Base-by-base conservation (phyloP, 176 grass and related monocot genomes). In the Olyra latifolia region DNA sequence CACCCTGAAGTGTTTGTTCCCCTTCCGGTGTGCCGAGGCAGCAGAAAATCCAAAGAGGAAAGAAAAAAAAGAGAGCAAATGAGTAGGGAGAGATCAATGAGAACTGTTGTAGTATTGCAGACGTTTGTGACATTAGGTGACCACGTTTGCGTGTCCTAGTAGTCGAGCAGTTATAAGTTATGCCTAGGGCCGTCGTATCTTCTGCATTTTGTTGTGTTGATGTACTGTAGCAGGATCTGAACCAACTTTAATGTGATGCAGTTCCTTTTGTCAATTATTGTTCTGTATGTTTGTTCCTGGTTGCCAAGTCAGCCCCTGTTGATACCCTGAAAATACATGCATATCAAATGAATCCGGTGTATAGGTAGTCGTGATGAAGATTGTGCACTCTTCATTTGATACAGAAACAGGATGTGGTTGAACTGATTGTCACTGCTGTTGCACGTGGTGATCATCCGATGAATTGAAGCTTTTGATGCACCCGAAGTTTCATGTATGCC, bases 171-270 rank as follows among this genome's bases (percentile, higher is more conserved):
- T 83, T 66, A 76, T 75, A 72, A 80, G 23, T 35, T 27, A 80
- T 87, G 74, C 50, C 42, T 40, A 41, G 15, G 47, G 60, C 13
- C 8, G 19, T 28, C 5, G 28, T 55, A 13, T 3, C 56, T 8
- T 61, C 0, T 39, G 10, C 4, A 9, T 70, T 41, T 23, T 75
- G 72, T 48, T 35, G 4, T 40, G 39, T 56, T 40, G 73, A 39
- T 89, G 60, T 57, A 35, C 10, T 83, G 68, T 78, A 67, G 59
- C 49, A 72, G 40, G 55, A 62, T 84, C 62, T 84, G 76, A 80
- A 84, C 76, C 54, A 80, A 5, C 3, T 30, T 82, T 71, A 25
- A 54, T 75, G 17, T 53, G 6, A 53, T 62, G 24, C 66, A 17
- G 11, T 43, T 50, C 9, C 27, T 62, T 13, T 41, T 81, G 61